Percentiles rank a stretch among this genome's conserved stretches.
Evolutionary conservation across 1,284 basidiomycete genomes (phyloP).

Genomic region (Veloporphyrellus conicus): DNA sequence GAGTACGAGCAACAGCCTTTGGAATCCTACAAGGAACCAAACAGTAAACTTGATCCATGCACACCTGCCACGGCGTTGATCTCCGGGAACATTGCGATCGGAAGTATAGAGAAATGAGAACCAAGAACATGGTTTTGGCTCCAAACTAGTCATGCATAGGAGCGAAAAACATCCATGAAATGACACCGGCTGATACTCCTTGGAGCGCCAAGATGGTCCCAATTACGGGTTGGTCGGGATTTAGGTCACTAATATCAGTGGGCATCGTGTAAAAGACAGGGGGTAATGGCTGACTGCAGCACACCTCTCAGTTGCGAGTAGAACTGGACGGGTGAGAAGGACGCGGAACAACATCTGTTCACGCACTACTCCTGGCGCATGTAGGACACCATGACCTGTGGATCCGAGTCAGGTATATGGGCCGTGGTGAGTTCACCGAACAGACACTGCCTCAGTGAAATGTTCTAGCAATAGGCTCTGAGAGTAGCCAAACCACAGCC

Average conservation of each 20-base stretch:
- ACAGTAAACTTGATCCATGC: conserved; percentile 16
- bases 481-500: too few species aligned
- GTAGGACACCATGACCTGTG: not conserved
- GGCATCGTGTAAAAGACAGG: conserved; percentile 46
- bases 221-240: conserved; percentile 37
- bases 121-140: conserved; percentile 35
- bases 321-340: conserved; percentile 36
- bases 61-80: conserved; percentile 35
- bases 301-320: conserved; percentile 43
- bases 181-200: conserved; percentile 39
- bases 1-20: conserved; percentile 7
- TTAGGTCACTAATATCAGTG: conserved; percentile 41
- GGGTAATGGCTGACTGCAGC: conserved; percentile 38
- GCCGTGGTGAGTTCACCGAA: conserved; percentile 12
- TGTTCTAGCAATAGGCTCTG: too few species aligned
- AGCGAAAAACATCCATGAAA: conserved; percentile 41
- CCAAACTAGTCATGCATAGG: conserved; percentile 40
- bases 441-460: conserved; percentile 18
- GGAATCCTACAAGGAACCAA: conserved; percentile 35
- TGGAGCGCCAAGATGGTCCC: conserved; percentile 38
- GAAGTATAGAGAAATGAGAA: conserved; percentile 30
- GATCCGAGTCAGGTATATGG: not conserved
- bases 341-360: conserved; percentile 34
- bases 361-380: conserved; percentile 2
- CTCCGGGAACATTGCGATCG: conserved; percentile 39